phyloP scores from a whole-genome alignment of 1,139 yeast species.

The Nadsonia starkeyi-henricii region DNA sequence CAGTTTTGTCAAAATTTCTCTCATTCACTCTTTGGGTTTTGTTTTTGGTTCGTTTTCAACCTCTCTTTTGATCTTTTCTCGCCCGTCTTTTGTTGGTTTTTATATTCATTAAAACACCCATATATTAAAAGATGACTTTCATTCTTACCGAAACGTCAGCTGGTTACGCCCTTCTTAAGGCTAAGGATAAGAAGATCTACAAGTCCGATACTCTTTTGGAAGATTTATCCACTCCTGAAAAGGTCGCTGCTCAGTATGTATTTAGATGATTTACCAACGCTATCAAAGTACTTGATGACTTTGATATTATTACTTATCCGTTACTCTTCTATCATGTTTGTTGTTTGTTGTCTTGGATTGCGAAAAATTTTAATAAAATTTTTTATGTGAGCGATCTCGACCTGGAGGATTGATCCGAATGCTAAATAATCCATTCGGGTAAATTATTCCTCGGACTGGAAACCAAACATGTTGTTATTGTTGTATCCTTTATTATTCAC shows the following conservation, averaged over 20 bases:
- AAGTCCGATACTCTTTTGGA: slow-evolving; percentile 62
- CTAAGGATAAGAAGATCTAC: slow-evolving; percentile 93
- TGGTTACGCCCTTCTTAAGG: slow-evolving; percentile 93
- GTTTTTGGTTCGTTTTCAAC: slow-evolving; percentile 1
- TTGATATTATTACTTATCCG: too few species aligned
- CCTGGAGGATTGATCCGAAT: too few species aligned
- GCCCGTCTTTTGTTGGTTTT: slow-evolving; percentile 3
- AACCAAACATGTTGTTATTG: neutral
- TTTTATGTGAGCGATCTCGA: too few species aligned
- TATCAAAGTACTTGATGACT: neutral
- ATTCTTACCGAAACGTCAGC: slow-evolving; percentile 97
- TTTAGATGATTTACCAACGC: neutral
- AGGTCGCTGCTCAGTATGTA: slow-evolving; percentile 43
- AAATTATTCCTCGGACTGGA: neutral
- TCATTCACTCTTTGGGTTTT: slow-evolving; percentile 1
- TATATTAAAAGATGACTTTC: slow-evolving; percentile 50
- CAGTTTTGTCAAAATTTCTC: neutral
- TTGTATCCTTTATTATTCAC: neutral
- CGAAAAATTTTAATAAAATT: too few species aligned
- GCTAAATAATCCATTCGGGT: too few species aligned
- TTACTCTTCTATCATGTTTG: too few species aligned
- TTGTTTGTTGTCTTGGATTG: too few species aligned
- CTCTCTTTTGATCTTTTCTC: neutral
- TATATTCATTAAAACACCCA: neutral
- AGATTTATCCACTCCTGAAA: slow-evolving; percentile 73